These are phyloP conservation scores for Penicillium salamii DNA, from an alignment of 495 filamentous ascomycete genomes.

Conservation along the genomic window DNA sequence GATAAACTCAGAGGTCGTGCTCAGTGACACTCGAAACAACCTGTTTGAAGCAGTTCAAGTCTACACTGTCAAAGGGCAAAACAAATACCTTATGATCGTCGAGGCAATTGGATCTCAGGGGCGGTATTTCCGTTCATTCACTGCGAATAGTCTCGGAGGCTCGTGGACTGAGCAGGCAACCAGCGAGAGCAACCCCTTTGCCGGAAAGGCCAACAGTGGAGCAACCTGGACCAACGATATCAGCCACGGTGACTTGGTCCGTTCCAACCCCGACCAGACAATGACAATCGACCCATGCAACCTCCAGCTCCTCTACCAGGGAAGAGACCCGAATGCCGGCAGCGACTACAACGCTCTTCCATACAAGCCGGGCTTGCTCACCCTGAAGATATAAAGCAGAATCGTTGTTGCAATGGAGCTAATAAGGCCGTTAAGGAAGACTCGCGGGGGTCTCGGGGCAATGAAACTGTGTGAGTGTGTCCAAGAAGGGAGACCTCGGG, in stretches of 20 bases:
- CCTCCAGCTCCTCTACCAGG: constrained; percentile 59
- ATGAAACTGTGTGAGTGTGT: too few species aligned
- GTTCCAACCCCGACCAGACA: constrained; percentile 53
- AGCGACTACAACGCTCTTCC: constrained; percentile 28
- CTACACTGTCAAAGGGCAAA: constrained; percentile 54
- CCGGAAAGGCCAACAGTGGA: constrained; percentile 59
- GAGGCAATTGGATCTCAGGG: constrained; percentile 56
- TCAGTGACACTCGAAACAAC: constrained; percentile 52
- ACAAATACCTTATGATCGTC: constrained; percentile 60
- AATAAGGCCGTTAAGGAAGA: too few species aligned
- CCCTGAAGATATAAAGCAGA: constrained; percentile 36
- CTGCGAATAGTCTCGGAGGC: constrained; percentile 50
- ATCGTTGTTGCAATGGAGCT: too few species aligned
- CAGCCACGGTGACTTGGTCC: constrained; percentile 59
- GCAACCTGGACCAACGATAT: constrained; percentile 64
- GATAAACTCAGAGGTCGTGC: constrained; percentile 38
- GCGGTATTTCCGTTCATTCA: constrained; percentile 65
- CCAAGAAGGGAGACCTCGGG: too few species aligned
- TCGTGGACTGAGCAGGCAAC: constrained; percentile 52
- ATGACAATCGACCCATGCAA: constrained; percentile 57
- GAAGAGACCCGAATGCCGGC: constrained; percentile 29
- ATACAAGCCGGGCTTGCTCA: constrained; percentile 52
- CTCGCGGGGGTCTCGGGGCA: too few species aligned
- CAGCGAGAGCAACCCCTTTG: constrained; percentile 53
- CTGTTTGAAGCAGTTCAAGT: constrained; percentile 64